Conservation (phyloP, 345 rosid species). For the Bretschneidera sinensis region DNA sequence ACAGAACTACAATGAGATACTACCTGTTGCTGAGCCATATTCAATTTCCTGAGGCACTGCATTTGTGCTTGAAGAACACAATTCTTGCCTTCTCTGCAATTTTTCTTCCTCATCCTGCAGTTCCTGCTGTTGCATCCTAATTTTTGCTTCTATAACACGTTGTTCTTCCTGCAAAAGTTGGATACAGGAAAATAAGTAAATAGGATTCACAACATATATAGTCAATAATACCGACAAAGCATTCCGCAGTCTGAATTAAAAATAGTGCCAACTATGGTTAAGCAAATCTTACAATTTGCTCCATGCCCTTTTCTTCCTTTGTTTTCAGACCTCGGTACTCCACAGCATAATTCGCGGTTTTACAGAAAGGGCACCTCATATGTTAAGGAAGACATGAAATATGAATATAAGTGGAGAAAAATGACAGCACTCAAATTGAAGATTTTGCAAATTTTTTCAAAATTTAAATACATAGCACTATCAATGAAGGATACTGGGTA, state of each 20-base stretch:
- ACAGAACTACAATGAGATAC: slow-evolving; percentile 1
- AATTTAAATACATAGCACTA: background rate
- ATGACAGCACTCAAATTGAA: background rate
- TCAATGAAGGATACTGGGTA: slow-evolving; percentile 90
- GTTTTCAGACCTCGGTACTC: slow-evolving; percentile 90
- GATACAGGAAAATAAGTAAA: background rate
- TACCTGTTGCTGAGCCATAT: slow-evolving; percentile 55
- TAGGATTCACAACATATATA: background rate
- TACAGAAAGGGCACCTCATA: slow-evolving; percentile 92
- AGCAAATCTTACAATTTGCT: slow-evolving; percentile 72
- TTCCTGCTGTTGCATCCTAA: slow-evolving; percentile 82
- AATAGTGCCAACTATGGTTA: slow-evolving; percentile 1
- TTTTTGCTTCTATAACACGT: slow-evolving; percentile 92
- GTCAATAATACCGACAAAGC: background rate
- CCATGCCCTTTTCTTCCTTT: slow-evolving; percentile 94
- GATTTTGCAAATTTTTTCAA: background rate
- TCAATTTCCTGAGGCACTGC: slow-evolving; percentile 50
- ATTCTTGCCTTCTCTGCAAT: slow-evolving; percentile 68
- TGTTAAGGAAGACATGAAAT: slow-evolving; percentile 45
- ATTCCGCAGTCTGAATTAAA: background rate
- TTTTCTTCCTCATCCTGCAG: slow-evolving; percentile 85
- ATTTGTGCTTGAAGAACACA: slow-evolving; percentile 54
- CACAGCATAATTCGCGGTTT: slow-evolving; percentile 92
- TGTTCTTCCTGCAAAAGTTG: slow-evolving; percentile 76
- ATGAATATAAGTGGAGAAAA: background rate